A percentile compares a stretch with the other conserved stretches of the same genome.
phyloP scores from a whole-genome alignment of 2,329 filamentous ascomycete genomes.

The Botrytis pseudocinerea region DNA sequence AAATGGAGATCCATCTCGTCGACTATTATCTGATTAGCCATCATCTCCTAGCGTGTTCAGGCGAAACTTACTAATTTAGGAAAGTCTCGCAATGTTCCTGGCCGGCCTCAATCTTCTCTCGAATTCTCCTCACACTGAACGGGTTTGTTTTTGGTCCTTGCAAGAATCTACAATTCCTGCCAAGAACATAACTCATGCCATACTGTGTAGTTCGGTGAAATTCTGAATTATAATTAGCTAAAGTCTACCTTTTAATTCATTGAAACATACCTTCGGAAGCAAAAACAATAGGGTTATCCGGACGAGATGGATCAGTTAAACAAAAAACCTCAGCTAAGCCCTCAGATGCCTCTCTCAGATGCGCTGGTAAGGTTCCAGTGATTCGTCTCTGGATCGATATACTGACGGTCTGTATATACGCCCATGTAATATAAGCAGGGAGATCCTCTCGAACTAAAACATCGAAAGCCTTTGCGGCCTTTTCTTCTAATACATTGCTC shows the following conservation, averaged over 20 bases:
- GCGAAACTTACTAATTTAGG: constrained; percentile 62
- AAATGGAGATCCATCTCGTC: constrained; percentile 65
- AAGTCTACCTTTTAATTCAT: neutral
- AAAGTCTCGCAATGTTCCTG: constrained; percentile 73
- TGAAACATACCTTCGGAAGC: constrained; percentile 64
- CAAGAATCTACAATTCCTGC: constrained; percentile 76
- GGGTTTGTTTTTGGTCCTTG: constrained; percentile 72
- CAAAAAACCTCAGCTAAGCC: constrained; percentile 77
- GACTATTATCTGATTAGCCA: constrained; percentile 43
- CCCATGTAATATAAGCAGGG: constrained; percentile 69
- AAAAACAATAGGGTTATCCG: constrained; percentile 76
- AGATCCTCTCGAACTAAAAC: constrained; percentile 66
- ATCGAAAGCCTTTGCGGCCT: constrained; percentile 65
- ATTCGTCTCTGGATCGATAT: constrained; percentile 67
- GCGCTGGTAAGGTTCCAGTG: constrained; percentile 63
- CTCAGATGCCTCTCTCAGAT: constrained; percentile 69
- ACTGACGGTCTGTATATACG: constrained; percentile 69
- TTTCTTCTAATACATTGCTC: constrained; percentile 61
- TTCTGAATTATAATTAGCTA: constrained; percentile 49
- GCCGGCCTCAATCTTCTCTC: constrained; percentile 60
- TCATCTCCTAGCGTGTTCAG: constrained; percentile 12
- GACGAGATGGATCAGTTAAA: constrained; percentile 69
- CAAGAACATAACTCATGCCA: constrained; percentile 70
- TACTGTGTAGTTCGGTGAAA: constrained; percentile 76
- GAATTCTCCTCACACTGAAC: constrained; percentile 61